These are phyloP conservation scores for Ceratonia siliqua DNA, from an alignment of 306 rosid genomes.

Conservation along the genomic window DNA sequence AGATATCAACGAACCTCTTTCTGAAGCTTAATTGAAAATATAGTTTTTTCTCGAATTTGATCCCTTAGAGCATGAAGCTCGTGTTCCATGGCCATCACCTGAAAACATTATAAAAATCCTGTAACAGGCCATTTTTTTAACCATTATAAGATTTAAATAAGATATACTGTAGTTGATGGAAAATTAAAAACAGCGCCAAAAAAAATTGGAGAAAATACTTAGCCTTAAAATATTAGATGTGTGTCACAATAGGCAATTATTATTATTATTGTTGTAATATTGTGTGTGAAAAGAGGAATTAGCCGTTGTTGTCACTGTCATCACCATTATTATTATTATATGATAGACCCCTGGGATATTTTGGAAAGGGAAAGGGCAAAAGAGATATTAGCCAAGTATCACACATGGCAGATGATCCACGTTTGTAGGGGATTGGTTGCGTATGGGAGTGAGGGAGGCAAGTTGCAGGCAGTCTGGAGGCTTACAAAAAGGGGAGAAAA, in stretches of 20 bases:
- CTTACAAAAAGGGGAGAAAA: too few species aligned
- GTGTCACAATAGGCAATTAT: not conserved
- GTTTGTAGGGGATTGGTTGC: too few species aligned
- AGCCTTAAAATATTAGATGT: not conserved
- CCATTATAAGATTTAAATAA: constrained; percentile 21
- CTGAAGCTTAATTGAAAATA: constrained; percentile 81
- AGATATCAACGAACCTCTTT: constrained; percentile 69
- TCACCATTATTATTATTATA: not conserved
- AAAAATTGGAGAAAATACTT: not conserved
- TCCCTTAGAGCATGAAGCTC: constrained; percentile 87
- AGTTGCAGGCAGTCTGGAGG: too few species aligned
- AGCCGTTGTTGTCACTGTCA: not conserved
- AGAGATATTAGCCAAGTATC: too few species aligned
- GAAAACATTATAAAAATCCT: constrained; percentile 34
- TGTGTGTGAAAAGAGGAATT: not conserved
- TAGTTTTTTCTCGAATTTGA: constrained; percentile 81
- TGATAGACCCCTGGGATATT: too few species aligned
- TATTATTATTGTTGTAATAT: not conserved
- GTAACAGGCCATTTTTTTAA: not conserved
- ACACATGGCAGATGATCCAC: too few species aligned
- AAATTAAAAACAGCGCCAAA: not conserved
- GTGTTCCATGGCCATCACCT: constrained; percentile 93
- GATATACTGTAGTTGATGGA: constrained; percentile 2
- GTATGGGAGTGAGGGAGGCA: too few species aligned
- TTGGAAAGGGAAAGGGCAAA: too few species aligned